These are phyloP conservation scores for Termitomyces sp. DNA, from an alignment of 1,284 basidiomycete species.

Conservation along the genomic window DNA sequence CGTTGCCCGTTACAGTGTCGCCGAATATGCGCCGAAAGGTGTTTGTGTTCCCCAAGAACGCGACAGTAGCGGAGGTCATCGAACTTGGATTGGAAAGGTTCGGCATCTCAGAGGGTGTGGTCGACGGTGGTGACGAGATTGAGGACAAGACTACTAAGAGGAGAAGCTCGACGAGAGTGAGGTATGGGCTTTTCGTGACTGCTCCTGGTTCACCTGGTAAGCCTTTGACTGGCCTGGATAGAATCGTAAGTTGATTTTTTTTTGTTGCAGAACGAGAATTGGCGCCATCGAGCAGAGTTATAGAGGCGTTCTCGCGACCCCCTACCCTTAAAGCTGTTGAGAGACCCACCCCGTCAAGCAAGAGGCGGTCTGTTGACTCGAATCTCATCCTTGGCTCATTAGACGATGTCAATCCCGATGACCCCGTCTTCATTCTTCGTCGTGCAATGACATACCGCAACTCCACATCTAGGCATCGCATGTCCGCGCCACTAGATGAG, in stretches of 20 bases:
- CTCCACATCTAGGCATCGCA: conserved; percentile 58
- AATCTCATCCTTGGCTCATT: conserved; percentile 61
- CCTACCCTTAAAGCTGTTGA: conserved; percentile 67
- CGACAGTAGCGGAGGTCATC: conserved; percentile 94
- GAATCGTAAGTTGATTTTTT: conserved; percentile 6
- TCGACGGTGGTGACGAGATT: conserved; percentile 95
- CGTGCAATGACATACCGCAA: conserved; percentile 68
- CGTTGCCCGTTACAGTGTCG: conserved; percentile 48
- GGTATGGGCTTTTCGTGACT: conserved; percentile 71
- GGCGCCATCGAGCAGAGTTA: conserved; percentile 69
- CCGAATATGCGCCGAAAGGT: conserved; percentile 65
- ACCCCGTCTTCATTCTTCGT: conserved; percentile 87
- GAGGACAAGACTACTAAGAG: conserved; percentile 87
- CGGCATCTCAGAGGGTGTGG: conserved; percentile 91
- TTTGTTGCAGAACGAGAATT: conserved; percentile 63
- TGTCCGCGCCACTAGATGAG: conserved; percentile 72
- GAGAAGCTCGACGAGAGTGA: conserved; percentile 70
- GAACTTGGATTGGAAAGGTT: conserved; percentile 89
- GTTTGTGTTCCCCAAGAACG: conserved; percentile 87
- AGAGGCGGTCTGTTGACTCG: conserved; percentile 88
- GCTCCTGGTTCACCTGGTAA: conserved; percentile 53
- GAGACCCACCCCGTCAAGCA: conserved; percentile 55
- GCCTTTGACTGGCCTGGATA: conserved; percentile 12
- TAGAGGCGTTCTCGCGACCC: conserved; percentile 80
- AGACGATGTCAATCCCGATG: conserved; percentile 76